Base-by-base conservation (phyloP, 495 filamentous ascomycete species). In the Penicillium ochrochloron region DNA sequence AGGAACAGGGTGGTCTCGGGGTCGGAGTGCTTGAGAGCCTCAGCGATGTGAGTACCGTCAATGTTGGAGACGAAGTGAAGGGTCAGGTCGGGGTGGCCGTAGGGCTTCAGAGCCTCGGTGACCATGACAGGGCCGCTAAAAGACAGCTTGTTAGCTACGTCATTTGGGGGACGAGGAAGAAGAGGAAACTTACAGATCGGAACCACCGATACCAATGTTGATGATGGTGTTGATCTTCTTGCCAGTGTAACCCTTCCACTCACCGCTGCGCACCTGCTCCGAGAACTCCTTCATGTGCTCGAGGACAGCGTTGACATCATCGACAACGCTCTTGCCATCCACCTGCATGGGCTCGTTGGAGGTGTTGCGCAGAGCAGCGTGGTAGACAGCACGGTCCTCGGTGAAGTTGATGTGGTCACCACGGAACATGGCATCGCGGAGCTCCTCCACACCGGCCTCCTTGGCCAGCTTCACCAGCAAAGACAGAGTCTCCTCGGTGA, bases 371-470 rank as follows among this genome's bases (percentile, higher is more conserved):
- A 99, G 81, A 48, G 96, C 96, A 69, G 89, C 87, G 78, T 98
- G 95, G 82, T 97, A 97, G 65, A 99, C 95, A 66, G 95, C 95
- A 60, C 96, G 88, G 70, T 95, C 82, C 85, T 99, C 95, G 50
- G 95, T 99, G 83, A 97, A 97, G 86, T 99, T 99, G 84, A 99
- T 98, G 85, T 94, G 92, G 74, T 97, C 90, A 67, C 95, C 95
- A 39, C 86, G 88, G 79, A 99, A 99, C 94, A 98, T 97, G 62
- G 86, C 89, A 88, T 98, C 95, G 41, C 94, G 89, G 64, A 98
- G 91, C 82, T 94, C 84, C 84, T 97, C 95, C 31, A 99, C 73
- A 67, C 88, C 86, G 59, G 93, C 93, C 78, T 98, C 90, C 81
- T 95, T 87, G 62, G 95, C 95, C 27, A 99, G 86, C 81, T 95